Conservation (phyloP, 345 rosid genomes). For the Aethionema arabicum region DNA sequence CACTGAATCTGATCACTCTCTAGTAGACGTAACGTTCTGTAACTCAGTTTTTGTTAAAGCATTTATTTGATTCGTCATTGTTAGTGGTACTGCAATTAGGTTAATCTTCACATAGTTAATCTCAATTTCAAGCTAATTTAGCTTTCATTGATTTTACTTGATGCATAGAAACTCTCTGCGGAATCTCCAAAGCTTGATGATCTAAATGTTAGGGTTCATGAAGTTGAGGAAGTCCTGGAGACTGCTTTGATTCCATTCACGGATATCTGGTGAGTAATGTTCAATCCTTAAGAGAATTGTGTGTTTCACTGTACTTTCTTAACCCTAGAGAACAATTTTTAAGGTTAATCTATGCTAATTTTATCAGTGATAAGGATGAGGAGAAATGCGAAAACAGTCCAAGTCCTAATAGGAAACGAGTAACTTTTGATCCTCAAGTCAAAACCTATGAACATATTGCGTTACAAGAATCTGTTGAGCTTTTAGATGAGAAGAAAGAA, state of each 20-base stretch:
- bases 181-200: constrained; percentile 25
- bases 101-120: constrained; percentile 1
- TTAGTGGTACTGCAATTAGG: neutral
- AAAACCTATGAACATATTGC: constrained; percentile 60
- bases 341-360: constrained; percentile 11
- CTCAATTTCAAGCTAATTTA: neutral
- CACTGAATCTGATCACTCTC: constrained; percentile 49
- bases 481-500: constrained; percentile 37
- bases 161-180: constrained; percentile 27
- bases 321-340: constrained; percentile 1
- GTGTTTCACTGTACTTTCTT: neutral
- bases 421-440: constrained; percentile 69
- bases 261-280: constrained; percentile 43
- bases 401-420: constrained; percentile 57
- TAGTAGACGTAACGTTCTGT: constrained; percentile 40
- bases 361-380: constrained; percentile 45
- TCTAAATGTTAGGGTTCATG: constrained; percentile 32
- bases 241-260: constrained; percentile 35
- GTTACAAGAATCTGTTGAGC: constrained; percentile 42
- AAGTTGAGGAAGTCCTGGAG: constrained; percentile 35
- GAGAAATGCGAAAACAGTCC: constrained; percentile 36
- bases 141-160: neutral
- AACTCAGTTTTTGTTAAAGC: constrained; percentile 1
- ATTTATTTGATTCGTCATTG: neutral
- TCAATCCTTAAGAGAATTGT: neutral